Base-by-base conservation (phyloP, 1,284 basidiomycete species). In the Moesziomyces antarcticus region DNA sequence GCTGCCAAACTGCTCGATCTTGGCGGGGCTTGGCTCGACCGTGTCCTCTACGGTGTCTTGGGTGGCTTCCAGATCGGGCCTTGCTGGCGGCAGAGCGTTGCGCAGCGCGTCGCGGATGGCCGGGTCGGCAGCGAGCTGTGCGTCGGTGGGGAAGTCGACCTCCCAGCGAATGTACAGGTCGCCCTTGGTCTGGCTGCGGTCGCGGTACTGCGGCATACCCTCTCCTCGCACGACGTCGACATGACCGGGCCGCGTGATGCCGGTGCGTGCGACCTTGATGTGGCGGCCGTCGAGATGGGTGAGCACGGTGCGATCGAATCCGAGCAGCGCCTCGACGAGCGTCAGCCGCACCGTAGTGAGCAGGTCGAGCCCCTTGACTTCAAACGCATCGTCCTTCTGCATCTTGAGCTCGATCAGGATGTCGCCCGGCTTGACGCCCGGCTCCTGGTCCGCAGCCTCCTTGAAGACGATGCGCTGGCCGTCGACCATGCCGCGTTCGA, bases 401-500 rank as follows among this genome's bases (percentile, higher is more conserved):
- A 89, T 86, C 80, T 90, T 89, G 51, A 98, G 87, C 22, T 91
- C 88, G 84, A 99, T 95, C 61, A 96, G 88, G 24, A 97, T 91
- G 20, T 79, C 75, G 18, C 80, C 81, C 1, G 81, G 72, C 47
- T 78, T 75, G 22, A 70, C 65, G 37, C 73, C 75, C 0, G 75
- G 78, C 33, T 75, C 70, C 40, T 75, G 72, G 81, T 99, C 95
- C 11, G 93, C 95, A 60, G 94, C 93, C 20, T 93, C 94, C 18
- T 90, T 87, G 55, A 98, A 88, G 2, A 96, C 90, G 59, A 98
- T 94, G 50, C 91, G 87, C 82, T 97, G 90, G 7, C 90, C 89
- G 79, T 95, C 89, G 8, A 89, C 85, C 88, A 94, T 94, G n/a
- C 95, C 95, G 56, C 90, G 90, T 79, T 95, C 92, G 46, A 98